These are phyloP conservation scores for Penicillium rolfsii DNA, from an alignment of 2,329 filamentous ascomycete genomes.

Conservation along the genomic window DNA sequence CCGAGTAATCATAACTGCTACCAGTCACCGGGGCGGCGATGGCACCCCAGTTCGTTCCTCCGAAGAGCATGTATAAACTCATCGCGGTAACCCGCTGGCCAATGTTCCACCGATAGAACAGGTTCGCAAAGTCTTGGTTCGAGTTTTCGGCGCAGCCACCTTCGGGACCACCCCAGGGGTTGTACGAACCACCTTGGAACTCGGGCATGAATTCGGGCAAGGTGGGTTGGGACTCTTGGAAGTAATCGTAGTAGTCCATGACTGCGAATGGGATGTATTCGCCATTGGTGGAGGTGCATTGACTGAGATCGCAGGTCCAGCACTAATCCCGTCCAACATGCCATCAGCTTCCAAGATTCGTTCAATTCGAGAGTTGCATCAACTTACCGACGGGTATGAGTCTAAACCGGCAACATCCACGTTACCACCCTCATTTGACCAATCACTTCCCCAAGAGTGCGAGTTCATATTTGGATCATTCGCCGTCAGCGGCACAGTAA, in stretches of 20 bases:
- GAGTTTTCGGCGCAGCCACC: conserved; percentile 59
- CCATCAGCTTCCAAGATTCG: conserved; percentile 53
- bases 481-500: conserved; percentile 60
- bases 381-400: conserved; percentile 56
- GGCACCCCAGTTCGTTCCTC: conserved; percentile 67
- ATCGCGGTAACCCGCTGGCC: conserved; percentile 63
- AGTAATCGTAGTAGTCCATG: conserved; percentile 53
- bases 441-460: conserved; percentile 65
- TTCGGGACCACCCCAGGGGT: conserved; percentile 64
- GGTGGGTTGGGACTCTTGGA: conserved; percentile 47
- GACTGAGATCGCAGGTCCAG: conserved; percentile 66
- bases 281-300: conserved; percentile 64
- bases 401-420: conserved; percentile 37
- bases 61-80: conserved; percentile 67
- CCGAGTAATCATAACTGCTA: conserved; percentile 66
- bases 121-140: conserved; percentile 62
- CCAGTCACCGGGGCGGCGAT: conserved; percentile 61
- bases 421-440: conserved; percentile 56
- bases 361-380: conserved; percentile 21
- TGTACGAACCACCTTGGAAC: conserved; percentile 64
- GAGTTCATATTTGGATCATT: conserved; percentile 65
- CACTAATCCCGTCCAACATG: conserved; percentile 46
- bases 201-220: conserved; percentile 60
- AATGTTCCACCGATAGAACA: conserved; percentile 67
- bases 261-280: conserved; percentile 60